These are phyloP conservation scores for Lentinula aciculospora DNA, from an alignment of 768 basidiomycete genomes.

Conservation along the genomic window DNA sequence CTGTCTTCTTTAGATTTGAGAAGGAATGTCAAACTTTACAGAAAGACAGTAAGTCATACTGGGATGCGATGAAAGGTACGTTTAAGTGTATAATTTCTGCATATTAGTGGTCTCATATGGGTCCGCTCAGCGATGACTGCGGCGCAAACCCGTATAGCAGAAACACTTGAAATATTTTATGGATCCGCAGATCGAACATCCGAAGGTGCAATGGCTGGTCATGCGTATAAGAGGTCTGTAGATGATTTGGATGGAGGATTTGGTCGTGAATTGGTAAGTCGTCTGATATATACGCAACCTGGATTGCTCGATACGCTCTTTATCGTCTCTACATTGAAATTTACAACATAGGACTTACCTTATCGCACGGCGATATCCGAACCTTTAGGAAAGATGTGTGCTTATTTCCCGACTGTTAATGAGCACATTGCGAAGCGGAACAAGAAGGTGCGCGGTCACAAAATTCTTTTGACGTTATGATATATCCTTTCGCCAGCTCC, in stretches of 20 bases:
- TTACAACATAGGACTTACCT: slow-evolving; percentile 68
- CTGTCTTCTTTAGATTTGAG: slow-evolving; percentile 62
- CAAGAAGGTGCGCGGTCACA: slow-evolving; percentile 85
- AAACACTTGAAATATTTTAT: slow-evolving; percentile 93
- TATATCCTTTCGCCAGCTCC: slow-evolving; percentile 45
- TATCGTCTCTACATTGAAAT: background rate
- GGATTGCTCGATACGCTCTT: background rate
- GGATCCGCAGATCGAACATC: slow-evolving; percentile 76
- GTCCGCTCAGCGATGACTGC: slow-evolving; percentile 77
- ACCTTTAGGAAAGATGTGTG: slow-evolving; percentile 94
- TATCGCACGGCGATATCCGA: slow-evolving; percentile 94
- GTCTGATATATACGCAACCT: background rate
- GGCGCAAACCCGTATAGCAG: slow-evolving; percentile 89
- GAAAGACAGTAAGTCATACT: slow-evolving; percentile 92
- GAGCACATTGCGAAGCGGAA: slow-evolving; percentile 92
- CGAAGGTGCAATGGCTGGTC: slow-evolving; percentile 94
- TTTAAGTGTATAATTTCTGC: slow-evolving; percentile 6
- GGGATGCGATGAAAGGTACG: slow-evolving; percentile 90
- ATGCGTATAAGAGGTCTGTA: slow-evolving; percentile 92
- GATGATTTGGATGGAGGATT: slow-evolving; percentile 89
- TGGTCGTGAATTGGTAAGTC: slow-evolving; percentile 76
- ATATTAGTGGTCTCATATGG: background rate
- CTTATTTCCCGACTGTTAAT: slow-evolving; percentile 90
- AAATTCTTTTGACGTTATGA: background rate
- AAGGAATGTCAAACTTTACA: slow-evolving; percentile 92